These are phyloP conservation scores for Synchytrium microbalum DNA, from an alignment of 371 early-diverging fungal genomes.

Conservation along the genomic window DNA sequence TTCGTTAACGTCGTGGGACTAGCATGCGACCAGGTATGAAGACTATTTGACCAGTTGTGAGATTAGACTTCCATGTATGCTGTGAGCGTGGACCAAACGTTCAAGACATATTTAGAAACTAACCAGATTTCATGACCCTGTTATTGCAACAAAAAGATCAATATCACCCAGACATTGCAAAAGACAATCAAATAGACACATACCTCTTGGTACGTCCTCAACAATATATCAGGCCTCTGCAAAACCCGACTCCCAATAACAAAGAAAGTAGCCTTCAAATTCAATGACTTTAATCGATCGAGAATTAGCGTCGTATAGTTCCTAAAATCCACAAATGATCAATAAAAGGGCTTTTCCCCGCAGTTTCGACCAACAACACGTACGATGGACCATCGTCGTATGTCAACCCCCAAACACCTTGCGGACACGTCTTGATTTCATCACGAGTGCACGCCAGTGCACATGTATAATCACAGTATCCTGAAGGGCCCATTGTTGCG, in stretches of 20 bases:
- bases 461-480: no score
- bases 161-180: no score
- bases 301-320: background rate
- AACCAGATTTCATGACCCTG: background rate
- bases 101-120: background rate
- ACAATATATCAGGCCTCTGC: constrained; percentile 6
- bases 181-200: no score
- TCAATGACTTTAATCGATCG: background rate
- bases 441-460: no score
- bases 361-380: background rate
- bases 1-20: constrained; percentile 50
- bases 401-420: background rate
- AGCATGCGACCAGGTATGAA: constrained; percentile 34
- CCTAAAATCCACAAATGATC: background rate
- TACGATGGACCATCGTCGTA: constrained; percentile 4
- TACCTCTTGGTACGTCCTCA: background rate
- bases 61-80: background rate
- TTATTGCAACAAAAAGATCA: no score
- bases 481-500: no score
- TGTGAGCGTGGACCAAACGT: no score
- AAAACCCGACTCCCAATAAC: background rate
- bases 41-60: background rate
- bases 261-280: constrained; percentile 4
- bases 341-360: background rate
- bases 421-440: background rate